Percentiles rank a stretch among this genome's conserved stretches.
phyloP scores from a whole-genome alignment of 2,329 filamentous ascomycete genomes.

The Clarireedia paspali region DNA sequence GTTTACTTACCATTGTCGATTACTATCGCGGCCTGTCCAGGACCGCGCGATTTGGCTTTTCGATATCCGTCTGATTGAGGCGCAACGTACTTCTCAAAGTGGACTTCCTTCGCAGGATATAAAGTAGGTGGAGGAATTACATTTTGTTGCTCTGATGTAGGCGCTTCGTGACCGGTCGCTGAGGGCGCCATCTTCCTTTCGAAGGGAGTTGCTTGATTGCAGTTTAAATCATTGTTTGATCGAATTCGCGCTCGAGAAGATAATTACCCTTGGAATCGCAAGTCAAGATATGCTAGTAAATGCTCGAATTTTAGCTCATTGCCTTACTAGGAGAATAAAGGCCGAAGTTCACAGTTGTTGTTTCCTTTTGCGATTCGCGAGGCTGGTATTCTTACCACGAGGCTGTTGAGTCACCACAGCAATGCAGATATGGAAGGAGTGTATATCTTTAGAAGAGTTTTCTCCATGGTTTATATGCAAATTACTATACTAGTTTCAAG shows the following conservation, averaged over 20 bases:
- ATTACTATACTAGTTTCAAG: background rate
- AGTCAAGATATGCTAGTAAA: background rate
- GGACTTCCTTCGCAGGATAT: constrained; percentile 54
- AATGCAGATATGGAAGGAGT: background rate
- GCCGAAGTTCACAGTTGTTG: background rate
- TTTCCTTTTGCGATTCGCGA: background rate
- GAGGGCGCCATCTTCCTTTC: constrained; percentile 27
- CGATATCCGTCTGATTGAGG: constrained; percentile 58
- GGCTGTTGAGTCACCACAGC: background rate
- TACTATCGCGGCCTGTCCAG: constrained; percentile 69
- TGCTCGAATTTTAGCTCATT: background rate
- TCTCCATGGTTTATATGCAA: too few species aligned
- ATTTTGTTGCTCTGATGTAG: constrained; percentile 36
- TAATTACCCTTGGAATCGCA: background rate
- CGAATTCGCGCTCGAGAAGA: background rate
- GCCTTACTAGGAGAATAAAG: background rate
- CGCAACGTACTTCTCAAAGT: constrained; percentile 48
- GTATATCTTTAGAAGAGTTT: too few species aligned
- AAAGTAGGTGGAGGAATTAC: constrained; percentile 47
- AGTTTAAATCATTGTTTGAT: constrained; percentile 3
- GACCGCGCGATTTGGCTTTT: constrained; percentile 46
- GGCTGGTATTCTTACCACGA: background rate
- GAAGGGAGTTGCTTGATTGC: constrained; percentile 1
- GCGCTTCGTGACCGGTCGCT: constrained; percentile 21
- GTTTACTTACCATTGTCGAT: constrained; percentile 80